These are phyloP conservation scores for Clarireedia hainanense DNA, from an alignment of 2,329 filamentous ascomycete species.

Conservation along the genomic window DNA sequence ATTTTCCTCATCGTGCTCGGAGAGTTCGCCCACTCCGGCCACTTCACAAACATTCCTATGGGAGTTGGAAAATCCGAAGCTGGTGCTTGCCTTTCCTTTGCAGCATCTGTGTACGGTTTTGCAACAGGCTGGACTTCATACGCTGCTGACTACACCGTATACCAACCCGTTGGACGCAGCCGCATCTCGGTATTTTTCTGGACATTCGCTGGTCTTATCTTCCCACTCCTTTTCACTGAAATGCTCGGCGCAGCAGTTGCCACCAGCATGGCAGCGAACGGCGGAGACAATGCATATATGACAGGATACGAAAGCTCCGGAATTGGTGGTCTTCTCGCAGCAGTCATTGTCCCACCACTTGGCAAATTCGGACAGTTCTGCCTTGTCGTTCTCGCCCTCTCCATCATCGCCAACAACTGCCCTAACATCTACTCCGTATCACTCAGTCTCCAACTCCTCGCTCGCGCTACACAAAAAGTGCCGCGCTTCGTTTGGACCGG, in stretches of 20 bases:
- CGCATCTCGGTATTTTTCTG: constrained; percentile 58
- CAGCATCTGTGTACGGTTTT: constrained; percentile 59
- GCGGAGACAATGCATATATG: constrained; percentile 45
- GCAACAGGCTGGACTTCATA: constrained; percentile 67
- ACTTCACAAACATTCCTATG: constrained; percentile 56
- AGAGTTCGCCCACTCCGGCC: constrained; percentile 57
- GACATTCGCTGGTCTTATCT: constrained; percentile 60
- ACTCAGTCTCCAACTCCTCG: constrained; percentile 59
- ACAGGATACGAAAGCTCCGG: constrained; percentile 47
- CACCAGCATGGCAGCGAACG: constrained; percentile 51
- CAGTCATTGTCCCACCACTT: constrained; percentile 52
- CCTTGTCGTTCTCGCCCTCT: constrained; percentile 56
- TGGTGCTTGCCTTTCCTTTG: constrained; percentile 55
- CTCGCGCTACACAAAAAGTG: constrained; percentile 48
- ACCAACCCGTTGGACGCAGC: constrained; percentile 57
- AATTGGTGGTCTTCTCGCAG: constrained; percentile 58
- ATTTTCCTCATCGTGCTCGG: constrained; percentile 67
- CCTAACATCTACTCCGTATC: constrained; percentile 66
- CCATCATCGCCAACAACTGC: constrained; percentile 63
- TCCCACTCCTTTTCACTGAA: constrained; percentile 67
- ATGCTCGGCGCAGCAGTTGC: constrained; percentile 64
- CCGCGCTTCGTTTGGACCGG: constrained; percentile 63
- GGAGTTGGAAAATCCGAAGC: constrained; percentile 49
- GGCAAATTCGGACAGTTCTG: constrained; percentile 68
- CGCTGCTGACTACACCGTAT: constrained; percentile 73